Evolutionary conservation across 2,329 filamentous ascomycete species (phyloP), one percentile per base, ranked within the genome.

Genomic region (Graphilbum sp.): DNA sequence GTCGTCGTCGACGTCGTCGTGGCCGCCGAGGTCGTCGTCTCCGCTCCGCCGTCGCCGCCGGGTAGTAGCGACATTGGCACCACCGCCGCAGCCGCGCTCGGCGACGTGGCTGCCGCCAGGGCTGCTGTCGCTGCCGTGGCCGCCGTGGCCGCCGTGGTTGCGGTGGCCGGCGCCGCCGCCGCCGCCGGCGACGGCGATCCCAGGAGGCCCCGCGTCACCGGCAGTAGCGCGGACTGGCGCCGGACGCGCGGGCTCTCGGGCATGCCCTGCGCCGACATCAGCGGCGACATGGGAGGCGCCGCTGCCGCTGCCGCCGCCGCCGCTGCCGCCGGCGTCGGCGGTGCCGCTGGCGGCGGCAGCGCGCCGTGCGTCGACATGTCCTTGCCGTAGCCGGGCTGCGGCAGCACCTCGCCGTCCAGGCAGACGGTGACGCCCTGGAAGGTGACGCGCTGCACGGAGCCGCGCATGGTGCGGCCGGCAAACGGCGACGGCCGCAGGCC

Each of bases 351-450:
- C 31, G 57, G 54, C n/a, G 55, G 53, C 47, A 69, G 52, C 33
- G 64, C 63, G 27, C 62, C 59, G 59, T 83, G 78, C 29, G 71
- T 67, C 25, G 81, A 86, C 79, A 86, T 84, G 52, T 87, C 80
- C 50, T 72, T 73, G 45, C 81, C 82, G 44, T 69, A 67, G 24
- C 67, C 58, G 9, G 64, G 59, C 44, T 76, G 65, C 2, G 64
- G 52, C 33, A 68, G 60, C 34, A 80, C 51, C 45, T 74, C 69
- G 12, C 79, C 79, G 52, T 87, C 82, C 15, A 87, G 67, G 55
- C 80, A 86, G 45, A 79, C 73, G 2, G 80, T 83, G 55, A 72
- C 75, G 42, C 73, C 71, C 54, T 80, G 70, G 66, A 87, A 87
- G 34, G 70, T 80, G 21, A 87, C 80, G 42, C 81, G 68, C 56